phyloP scores from a whole-genome alignment of 208 protist species.

The Herpetomonas tarakana region DNA sequence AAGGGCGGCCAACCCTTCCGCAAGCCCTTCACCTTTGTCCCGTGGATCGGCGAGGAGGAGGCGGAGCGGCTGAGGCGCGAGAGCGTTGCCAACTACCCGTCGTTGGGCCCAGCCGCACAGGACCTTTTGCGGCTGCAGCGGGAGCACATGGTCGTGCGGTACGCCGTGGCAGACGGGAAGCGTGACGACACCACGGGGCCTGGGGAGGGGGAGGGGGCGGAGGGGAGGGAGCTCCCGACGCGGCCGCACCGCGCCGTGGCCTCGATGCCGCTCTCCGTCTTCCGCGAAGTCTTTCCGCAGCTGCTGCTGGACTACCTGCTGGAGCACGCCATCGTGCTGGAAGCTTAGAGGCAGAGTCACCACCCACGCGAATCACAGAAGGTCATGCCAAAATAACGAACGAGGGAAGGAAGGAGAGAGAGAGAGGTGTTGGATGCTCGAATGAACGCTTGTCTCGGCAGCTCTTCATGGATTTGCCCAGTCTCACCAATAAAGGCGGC shows the following conservation, averaged over 20 bases:
- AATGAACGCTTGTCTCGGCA: too few species aligned
- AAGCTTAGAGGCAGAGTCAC: slow-evolving; percentile 12
- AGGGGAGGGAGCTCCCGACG: background rate
- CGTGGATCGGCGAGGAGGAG: slow-evolving; percentile 38
- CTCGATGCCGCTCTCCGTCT: slow-evolving; percentile 74
- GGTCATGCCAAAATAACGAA: background rate
- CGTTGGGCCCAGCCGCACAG: slow-evolving; percentile 16
- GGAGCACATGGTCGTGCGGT: slow-evolving; percentile 71
- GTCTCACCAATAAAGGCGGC: background rate
- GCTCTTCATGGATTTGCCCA: too few species aligned
- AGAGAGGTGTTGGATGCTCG: background rate
- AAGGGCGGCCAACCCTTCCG: slow-evolving; percentile 26
- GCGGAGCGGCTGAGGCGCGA: slow-evolving; percentile 41
- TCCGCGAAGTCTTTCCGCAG: slow-evolving; percentile 70
- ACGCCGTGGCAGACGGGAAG: slow-evolving; percentile 17
- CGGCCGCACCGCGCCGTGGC: slow-evolving; percentile 12
- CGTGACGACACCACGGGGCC: background rate
- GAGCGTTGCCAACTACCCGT: slow-evolving; percentile 18
- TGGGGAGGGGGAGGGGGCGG: background rate
- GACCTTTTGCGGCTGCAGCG: slow-evolving; percentile 30
- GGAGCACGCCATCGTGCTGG: slow-evolving; percentile 49
- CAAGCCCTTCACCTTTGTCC: slow-evolving; percentile 23
- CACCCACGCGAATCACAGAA: background rate
- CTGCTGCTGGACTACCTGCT: slow-evolving; percentile 79
- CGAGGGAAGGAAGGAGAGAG: background rate